Percentiles rank a stretch among this genome's conserved stretches.
phyloP scores from a whole-genome alignment of 2,329 filamentous ascomycete genomes.

The Beauveria bassiana region DNA sequence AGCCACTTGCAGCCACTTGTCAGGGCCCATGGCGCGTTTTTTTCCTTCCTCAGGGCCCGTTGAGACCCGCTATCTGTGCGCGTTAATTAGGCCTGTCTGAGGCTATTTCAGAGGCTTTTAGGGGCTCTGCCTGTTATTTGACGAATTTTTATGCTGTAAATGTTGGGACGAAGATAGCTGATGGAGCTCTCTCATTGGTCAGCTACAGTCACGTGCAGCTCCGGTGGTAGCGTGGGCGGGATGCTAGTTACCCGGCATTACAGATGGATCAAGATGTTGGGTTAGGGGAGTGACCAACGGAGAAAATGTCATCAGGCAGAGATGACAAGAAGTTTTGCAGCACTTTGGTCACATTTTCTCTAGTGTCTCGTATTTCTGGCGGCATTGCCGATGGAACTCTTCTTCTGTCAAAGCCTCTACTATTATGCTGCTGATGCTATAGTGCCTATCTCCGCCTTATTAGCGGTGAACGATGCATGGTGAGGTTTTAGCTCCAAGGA shows the following conservation, averaged over 20 bases:
- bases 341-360: no score
- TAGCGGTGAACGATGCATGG: no score
- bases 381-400: no score
- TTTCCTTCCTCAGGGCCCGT: neutral
- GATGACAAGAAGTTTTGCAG: no score
- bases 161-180: slow-evolving; percentile 10
- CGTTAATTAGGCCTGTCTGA: neutral
- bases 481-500: no score
- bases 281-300: slow-evolving; percentile 4
- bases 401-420: no score
- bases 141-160: neutral
- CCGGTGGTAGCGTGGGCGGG: neutral
- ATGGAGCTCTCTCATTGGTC: neutral
- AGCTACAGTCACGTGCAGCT: neutral
- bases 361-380: no score
- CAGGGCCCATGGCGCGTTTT: neutral
- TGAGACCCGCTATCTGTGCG: neutral
- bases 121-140: neutral
- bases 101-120: neutral
- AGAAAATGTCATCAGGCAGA: neutral
- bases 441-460: no score
- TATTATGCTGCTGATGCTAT: no score
- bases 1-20: neutral
- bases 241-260: slow-evolving; percentile 1
- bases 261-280: slow-evolving; percentile 9